Conservation (phyloP, 805 yeast species). For the Wickerhamiella cacticola region DNA sequence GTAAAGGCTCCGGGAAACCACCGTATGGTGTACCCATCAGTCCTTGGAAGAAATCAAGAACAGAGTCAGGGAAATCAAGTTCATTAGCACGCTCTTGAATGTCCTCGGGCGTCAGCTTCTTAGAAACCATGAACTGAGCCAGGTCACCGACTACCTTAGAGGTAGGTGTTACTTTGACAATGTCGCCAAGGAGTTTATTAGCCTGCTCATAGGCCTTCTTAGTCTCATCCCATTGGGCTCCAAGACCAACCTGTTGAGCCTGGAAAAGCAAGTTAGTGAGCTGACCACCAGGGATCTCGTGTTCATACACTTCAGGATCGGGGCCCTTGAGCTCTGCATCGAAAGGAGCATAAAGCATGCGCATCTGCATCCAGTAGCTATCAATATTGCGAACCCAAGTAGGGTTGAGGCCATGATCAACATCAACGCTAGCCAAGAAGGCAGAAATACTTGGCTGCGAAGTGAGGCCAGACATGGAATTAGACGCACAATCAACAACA, state of each 20-base stretch:
- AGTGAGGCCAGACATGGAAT: slow-evolving; percentile 96
- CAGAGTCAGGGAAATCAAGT: slow-evolving; percentile 97
- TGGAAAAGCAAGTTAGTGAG: slow-evolving; percentile 95
- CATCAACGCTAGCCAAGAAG: slow-evolving; percentile 75
- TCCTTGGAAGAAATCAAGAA: slow-evolving; percentile 96
- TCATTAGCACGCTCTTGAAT: slow-evolving; percentile 77
- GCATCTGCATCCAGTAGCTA: slow-evolving; percentile 97
- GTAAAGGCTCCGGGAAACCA: slow-evolving; percentile 98
- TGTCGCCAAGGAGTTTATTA: slow-evolving; percentile 81
- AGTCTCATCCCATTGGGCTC: slow-evolving; percentile 92
- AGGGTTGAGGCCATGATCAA: slow-evolving; percentile 60
- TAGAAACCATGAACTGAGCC: slow-evolving; percentile 99
- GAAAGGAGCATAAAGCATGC: slow-evolving; percentile 89
- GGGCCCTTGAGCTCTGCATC: slow-evolving; percentile 99
- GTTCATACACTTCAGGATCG: slow-evolving; percentile 96
- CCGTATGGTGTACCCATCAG: slow-evolving; percentile 99
- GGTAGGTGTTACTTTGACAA: slow-evolving; percentile 97
- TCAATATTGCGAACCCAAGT: slow-evolving; percentile 70
- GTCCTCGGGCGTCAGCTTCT: slow-evolving; percentile 76
- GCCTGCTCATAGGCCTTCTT: slow-evolving; percentile 90
- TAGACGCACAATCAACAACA: slow-evolving; percentile 93
- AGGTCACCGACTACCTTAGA: slow-evolving; percentile 99
- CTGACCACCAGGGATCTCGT: slow-evolving; percentile 99
- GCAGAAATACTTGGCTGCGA: slow-evolving; percentile 97
- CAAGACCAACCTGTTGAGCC: slow-evolving; percentile 97